A percentile compares a stretch with the other conserved stretches of the same genome.
These are phyloP conservation scores for Barnettozyma hawaiiensis DNA, from an alignment of 1,139 yeast genomes.

Conservation along the genomic window DNA sequence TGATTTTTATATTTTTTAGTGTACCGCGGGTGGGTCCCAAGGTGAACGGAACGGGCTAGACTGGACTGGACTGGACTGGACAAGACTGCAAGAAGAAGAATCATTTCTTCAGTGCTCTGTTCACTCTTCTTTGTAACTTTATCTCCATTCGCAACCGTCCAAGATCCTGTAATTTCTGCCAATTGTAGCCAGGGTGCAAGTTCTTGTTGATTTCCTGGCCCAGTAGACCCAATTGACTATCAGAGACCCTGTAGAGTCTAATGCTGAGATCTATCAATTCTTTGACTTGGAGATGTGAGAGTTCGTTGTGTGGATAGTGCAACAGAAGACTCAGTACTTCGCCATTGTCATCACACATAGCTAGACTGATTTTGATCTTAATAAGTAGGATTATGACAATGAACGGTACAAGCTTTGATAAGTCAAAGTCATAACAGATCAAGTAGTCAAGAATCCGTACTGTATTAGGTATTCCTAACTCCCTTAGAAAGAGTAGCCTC, in stretches of 20 bases:
- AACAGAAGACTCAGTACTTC: conserved; percentile 53
- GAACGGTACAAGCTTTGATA: conserved; percentile 42
- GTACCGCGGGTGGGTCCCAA: too few species aligned
- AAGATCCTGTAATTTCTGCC: conserved; percentile 23
- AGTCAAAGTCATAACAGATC: conserved; percentile 34
- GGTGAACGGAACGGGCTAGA: too few species aligned
- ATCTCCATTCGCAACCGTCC: conserved; percentile 24
- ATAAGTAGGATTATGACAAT: conserved; percentile 47
- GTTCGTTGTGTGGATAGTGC: conserved; percentile 44
- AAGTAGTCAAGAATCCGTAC: conserved; percentile 55
- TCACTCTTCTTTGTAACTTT: conserved; percentile 22
- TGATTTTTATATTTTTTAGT: too few species aligned
- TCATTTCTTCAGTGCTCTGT: conserved; percentile 15
- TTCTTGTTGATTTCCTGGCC: conserved; percentile 19
- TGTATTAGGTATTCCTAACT: conserved; percentile 45
- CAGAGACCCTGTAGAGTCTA: conserved; percentile 16
- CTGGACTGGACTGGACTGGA: too few species aligned
- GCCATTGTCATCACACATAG: conserved; percentile 51
- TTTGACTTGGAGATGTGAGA: conserved; percentile 13
- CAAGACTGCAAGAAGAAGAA: too few species aligned
- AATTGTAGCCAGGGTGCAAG: conserved; percentile 15
- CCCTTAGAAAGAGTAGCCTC: conserved; percentile 52
- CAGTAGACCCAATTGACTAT: conserved; percentile 12
- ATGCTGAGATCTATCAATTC: conserved; percentile 20
- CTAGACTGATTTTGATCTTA: conserved; percentile 40